Evolutionary conservation across 1,139 yeast species (phyloP).

Genomic region (Debaryomyces subglobosus): DNA sequence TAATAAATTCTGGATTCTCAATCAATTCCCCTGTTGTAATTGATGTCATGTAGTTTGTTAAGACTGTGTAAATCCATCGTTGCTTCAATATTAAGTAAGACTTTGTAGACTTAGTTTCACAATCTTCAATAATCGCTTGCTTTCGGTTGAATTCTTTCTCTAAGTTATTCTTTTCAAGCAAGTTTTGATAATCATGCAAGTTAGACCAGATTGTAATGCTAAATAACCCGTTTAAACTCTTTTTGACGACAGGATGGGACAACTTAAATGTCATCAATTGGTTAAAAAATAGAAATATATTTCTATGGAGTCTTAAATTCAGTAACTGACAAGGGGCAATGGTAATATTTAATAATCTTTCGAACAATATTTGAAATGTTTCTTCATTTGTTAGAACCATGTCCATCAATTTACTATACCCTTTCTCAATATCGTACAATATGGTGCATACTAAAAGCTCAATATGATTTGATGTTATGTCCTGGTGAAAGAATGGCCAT

Average conservation of each 20-base stretch:
- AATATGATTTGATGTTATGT: conserved; percentile 42
- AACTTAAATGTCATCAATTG: conserved; percentile 7
- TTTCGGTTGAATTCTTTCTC: background rate
- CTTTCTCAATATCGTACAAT: conserved; percentile 12
- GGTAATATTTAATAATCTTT: conserved; percentile 23
- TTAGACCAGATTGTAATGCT: conserved; percentile 40
- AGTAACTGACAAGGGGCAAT: conserved; percentile 8
- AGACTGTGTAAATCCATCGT: conserved; percentile 23
- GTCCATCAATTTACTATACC: conserved; percentile 7
- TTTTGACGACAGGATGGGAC: conserved; percentile 20
- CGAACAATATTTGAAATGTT: conserved; percentile 23
- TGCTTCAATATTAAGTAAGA: conserved; percentile 14
- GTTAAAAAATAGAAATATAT: conserved; percentile 7
- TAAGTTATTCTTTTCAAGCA: conserved; percentile 9
- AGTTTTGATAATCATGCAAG: conserved; percentile 22
- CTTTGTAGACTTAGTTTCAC: conserved; percentile 7
- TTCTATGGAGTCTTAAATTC: conserved; percentile 7
- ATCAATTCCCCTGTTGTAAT: conserved; percentile 3
- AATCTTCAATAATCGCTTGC: conserved; percentile 9
- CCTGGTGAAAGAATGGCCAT: conserved; percentile 45
- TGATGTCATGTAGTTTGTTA: conserved; percentile 14
- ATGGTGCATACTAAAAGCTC: conserved; percentile 31
- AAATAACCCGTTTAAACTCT: conserved; percentile 34
- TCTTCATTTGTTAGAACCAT: conserved; percentile 12
- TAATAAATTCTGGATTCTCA: conserved; percentile 3